Conservation (phyloP, 768 basidiomycete genomes). For the Hypholoma sublateritium region DNA sequence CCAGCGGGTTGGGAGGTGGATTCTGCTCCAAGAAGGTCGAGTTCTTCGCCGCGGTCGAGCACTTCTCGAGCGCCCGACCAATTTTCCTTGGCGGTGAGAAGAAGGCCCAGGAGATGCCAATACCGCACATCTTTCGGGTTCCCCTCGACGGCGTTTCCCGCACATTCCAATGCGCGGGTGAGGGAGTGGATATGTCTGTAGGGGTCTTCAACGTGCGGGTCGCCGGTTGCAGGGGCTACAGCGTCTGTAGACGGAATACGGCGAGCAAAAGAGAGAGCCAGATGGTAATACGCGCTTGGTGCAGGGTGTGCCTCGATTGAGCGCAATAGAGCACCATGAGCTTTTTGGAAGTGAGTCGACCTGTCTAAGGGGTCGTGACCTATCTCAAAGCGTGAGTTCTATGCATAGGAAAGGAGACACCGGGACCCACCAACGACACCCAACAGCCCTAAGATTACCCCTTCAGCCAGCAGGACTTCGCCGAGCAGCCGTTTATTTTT, state of each 20-base stretch:
- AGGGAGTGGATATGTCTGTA: constrained; percentile 6
- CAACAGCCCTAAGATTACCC: constrained; percentile 69
- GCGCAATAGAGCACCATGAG: constrained; percentile 48
- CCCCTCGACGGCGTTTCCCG: constrained; percentile 71
- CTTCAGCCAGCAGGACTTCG: constrained; percentile 65
- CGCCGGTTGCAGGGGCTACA: background rate
- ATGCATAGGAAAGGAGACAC: no score
- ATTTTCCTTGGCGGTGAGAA: constrained; percentile 77
- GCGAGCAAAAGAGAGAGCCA: constrained; percentile 75
- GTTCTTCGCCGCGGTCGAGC: constrained; percentile 70
- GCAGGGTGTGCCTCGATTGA: constrained; percentile 51
- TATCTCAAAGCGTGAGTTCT: constrained; percentile 22
- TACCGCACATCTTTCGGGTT: constrained; percentile 64
- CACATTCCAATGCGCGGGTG: constrained; percentile 58
- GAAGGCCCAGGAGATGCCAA: constrained; percentile 89
- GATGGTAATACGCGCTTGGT: constrained; percentile 68
- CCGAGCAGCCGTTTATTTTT: constrained; percentile 56
- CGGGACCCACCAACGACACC: constrained; percentile 59
- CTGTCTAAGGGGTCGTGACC: constrained; percentile 69
- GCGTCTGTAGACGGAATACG: constrained; percentile 8
- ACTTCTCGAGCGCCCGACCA: constrained; percentile 78
- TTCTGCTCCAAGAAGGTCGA: constrained; percentile 43
- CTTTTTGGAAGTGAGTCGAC: constrained; percentile 53
- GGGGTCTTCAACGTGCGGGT: background rate
- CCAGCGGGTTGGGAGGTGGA: constrained; percentile 12